phyloP scores from a whole-genome alignment of 495 filamentous ascomycete genomes.

The Parmelia sp. region DNA sequence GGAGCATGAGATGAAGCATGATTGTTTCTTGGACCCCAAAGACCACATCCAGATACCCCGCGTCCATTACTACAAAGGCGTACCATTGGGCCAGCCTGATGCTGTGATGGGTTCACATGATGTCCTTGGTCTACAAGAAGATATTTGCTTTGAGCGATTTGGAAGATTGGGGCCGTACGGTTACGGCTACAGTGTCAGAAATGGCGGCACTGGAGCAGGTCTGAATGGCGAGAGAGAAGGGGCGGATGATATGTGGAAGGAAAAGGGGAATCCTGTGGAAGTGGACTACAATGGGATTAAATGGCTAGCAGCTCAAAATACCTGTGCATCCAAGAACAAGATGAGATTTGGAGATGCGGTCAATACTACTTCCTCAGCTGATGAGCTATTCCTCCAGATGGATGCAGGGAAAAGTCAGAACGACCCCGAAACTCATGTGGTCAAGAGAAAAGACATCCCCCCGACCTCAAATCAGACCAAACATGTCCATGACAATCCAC shows the following conservation, averaged over 20 bases:
- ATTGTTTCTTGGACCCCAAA: constrained; percentile 68
- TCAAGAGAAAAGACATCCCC: constrained; percentile 5
- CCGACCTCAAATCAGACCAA: constrained; percentile 23
- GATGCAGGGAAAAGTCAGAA: constrained; percentile 35
- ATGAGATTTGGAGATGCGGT: constrained; percentile 52
- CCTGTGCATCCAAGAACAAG: constrained; percentile 63
- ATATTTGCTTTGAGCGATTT: constrained; percentile 91
- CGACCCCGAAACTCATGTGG: constrained; percentile 10
- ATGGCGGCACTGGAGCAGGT: constrained; percentile 76
- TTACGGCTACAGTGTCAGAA: constrained; percentile 67
- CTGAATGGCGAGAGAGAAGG: constrained; percentile 74
- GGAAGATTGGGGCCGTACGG: constrained; percentile 87
- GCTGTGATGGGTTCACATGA: constrained; percentile 76
- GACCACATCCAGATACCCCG: constrained; percentile 56
- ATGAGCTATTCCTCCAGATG: constrained; percentile 9
- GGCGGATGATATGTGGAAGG: constrained; percentile 65
- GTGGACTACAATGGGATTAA: constrained; percentile 67
- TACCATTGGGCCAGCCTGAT: constrained; percentile 74
- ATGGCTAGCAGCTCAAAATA: constrained; percentile 69
- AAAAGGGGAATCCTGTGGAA: constrained; percentile 40
- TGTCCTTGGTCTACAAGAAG: constrained; percentile 70
- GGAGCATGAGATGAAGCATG: constrained; percentile 56
- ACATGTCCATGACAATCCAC: constrained; percentile 9
- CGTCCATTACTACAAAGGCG: constrained; percentile 64
- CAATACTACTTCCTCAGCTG: constrained; percentile 28